A percentile compares a stretch with the other conserved stretches of the same genome.
Evolutionary conservation across 2,329 filamentous ascomycete species (phyloP).

Genomic region (Diaporthe sp.): DNA sequence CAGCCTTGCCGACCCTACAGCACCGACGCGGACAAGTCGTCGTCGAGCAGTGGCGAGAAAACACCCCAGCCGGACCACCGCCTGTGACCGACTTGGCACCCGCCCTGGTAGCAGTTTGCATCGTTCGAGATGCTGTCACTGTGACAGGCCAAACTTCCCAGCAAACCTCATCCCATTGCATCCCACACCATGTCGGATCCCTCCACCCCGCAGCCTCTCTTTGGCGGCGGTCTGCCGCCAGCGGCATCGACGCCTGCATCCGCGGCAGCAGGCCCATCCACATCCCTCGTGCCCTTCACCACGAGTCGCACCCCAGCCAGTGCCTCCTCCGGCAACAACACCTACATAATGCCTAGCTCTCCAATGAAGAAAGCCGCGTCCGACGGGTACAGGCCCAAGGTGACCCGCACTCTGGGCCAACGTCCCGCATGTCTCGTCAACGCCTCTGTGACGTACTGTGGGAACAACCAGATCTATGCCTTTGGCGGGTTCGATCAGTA

Average conservation of each 20-base stretch:
- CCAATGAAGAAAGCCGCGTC: constrained; percentile 74
- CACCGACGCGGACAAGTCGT: neutral
- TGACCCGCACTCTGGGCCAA: constrained; percentile 81
- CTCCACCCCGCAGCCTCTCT: constrained; percentile 58
- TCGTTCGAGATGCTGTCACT: constrained; percentile 26
- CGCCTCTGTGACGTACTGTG: constrained; percentile 98
- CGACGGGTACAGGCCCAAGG: constrained; percentile 86
- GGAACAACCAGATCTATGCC: constrained; percentile 96
- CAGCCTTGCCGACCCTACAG: constrained; percentile 5
- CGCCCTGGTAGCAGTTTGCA: neutral
- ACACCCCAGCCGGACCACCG: neutral
- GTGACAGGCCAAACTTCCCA: constrained; percentile 5
- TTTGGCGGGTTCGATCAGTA: constrained; percentile 99
- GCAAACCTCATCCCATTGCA: constrained; percentile 16
- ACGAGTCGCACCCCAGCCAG: constrained; percentile 54
- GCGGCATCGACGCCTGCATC: neutral
- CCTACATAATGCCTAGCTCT: constrained; percentile 92
- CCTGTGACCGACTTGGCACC: neutral
- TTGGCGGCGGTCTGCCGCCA: constrained; percentile 50
- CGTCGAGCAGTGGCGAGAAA: neutral
- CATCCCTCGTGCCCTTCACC: constrained; percentile 41
- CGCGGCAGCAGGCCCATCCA: constrained; percentile 44
- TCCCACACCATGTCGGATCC: constrained; percentile 53
- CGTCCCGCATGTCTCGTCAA: constrained; percentile 96
- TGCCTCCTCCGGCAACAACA: constrained; percentile 73